These are phyloP conservation scores for Coemansia sp. DNA, from an alignment of 192 early-diverging fungal species.

Conservation along the genomic window DNA sequence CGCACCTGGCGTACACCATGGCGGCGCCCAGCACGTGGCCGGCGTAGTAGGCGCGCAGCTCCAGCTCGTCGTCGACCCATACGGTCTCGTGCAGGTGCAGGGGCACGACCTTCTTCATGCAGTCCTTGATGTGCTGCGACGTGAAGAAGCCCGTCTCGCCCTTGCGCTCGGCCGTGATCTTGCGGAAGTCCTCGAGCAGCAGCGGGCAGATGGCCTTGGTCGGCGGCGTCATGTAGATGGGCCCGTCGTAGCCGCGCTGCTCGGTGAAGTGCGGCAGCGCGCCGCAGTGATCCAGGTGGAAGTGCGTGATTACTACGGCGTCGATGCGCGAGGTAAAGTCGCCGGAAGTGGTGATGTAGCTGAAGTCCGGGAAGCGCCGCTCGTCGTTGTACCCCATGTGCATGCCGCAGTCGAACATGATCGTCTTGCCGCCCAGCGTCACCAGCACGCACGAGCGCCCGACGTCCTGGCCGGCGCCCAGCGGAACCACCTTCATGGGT, in stretches of 20 bases:
- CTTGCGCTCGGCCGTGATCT: conserved; percentile 84
- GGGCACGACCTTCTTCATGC: conserved; percentile 92
- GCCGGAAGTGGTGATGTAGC: conserved; percentile 79
- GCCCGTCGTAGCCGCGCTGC: conserved; percentile 90
- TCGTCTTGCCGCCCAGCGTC: conserved; percentile 72
- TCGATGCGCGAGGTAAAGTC: conserved; percentile 83
- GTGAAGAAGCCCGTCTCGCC: conserved; percentile 91
- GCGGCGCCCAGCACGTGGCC: conserved; percentile 97
- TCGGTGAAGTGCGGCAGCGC: conserved; percentile 96
- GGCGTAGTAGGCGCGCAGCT: conserved; percentile 89
- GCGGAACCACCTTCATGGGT: conserved; percentile 55
- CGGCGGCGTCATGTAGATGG: conserved; percentile 97
- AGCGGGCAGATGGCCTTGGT: conserved; percentile 96
- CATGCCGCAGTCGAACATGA: conserved; percentile 95
- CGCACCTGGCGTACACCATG: conserved; percentile 82
- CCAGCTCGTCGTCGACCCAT: conserved; percentile 78
- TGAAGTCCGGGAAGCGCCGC: conserved; percentile 93
- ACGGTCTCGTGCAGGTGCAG: conserved; percentile 84
- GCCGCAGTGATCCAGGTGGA: conserved; percentile 98
- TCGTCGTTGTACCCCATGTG: conserved; percentile 94
- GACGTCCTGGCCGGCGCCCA: conserved; percentile 85
- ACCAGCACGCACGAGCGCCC: conserved; percentile 81
- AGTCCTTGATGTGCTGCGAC: conserved; percentile 81
- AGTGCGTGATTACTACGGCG: conserved; percentile 93
- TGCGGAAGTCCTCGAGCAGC: conserved; percentile 90